Conservation (phyloP, 768 basidiomycete genomes). For the Xerocomellus chrysenteron region DNA sequence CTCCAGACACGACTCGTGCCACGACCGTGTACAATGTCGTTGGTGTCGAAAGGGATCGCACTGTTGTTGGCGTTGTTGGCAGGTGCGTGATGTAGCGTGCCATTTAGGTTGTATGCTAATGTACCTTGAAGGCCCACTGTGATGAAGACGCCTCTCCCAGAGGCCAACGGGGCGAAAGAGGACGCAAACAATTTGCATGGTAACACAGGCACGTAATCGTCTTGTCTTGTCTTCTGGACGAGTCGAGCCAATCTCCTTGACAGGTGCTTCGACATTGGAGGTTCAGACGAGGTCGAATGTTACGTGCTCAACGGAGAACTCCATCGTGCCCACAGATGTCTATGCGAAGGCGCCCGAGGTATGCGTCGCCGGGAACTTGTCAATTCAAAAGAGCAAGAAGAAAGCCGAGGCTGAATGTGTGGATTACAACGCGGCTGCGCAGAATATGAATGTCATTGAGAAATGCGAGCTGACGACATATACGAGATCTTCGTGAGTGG, state of each 20-base stretch:
- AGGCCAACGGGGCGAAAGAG: neutral
- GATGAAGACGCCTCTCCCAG: no score
- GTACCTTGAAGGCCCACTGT: neutral
- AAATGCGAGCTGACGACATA: neutral
- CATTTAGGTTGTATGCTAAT: neutral
- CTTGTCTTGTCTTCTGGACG: neutral
- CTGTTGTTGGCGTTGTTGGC: no score
- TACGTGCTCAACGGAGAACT: neutral
- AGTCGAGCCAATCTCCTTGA: neutral
- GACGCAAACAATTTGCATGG: neutral
- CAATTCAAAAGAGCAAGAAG: neutral
- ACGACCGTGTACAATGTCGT: neutral
- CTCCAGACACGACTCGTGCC: neutral
- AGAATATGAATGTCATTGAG: neutral
- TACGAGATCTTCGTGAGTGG: conserved; percentile 1
- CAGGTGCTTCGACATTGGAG: neutral
- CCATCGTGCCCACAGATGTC: neutral
- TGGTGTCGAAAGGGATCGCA: neutral
- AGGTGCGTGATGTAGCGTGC: neutral
- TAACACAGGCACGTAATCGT: neutral
- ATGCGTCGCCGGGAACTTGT: neutral
- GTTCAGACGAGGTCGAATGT: neutral
- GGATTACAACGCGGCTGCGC: neutral
- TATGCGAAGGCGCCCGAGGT: neutral
- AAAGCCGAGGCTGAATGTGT: neutral